Conservation (phyloP, 257 asterid species). For the Lycium barbarum region DNA sequence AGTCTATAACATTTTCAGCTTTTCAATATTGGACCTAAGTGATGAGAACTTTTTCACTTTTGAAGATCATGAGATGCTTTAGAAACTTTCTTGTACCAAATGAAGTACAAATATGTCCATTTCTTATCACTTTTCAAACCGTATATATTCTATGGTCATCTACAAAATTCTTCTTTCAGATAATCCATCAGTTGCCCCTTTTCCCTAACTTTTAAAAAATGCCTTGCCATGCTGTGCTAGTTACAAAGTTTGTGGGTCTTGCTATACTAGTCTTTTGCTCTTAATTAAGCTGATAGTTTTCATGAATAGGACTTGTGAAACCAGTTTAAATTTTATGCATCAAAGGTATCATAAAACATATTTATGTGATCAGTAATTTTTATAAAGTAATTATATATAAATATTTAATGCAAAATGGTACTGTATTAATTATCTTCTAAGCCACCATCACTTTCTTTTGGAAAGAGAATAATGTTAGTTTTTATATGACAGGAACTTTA, state of each 20-base stretch:
- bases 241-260: background rate
- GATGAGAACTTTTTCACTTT: background rate
- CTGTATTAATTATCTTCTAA: background rate
- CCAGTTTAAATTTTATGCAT: background rate
- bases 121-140: conserved; percentile 20
- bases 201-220: background rate
- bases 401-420: background rate
- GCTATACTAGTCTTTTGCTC: background rate
- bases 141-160: background rate
- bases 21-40: conserved; percentile 2
- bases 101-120: conserved; percentile 8
- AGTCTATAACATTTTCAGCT: background rate
- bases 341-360: background rate
- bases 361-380: no score
- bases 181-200: background rate
- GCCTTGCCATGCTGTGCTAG: background rate
- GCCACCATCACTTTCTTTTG: background rate
- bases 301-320: background rate
- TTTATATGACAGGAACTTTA: background rate
- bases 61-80: background rate
- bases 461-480: background rate
- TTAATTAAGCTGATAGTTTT: background rate
- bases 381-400: no score
- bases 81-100: conserved; percentile 22
- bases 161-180: background rate